Conservation (phyloP, 345 rosid genomes). For the Citrus australasica region DNA sequence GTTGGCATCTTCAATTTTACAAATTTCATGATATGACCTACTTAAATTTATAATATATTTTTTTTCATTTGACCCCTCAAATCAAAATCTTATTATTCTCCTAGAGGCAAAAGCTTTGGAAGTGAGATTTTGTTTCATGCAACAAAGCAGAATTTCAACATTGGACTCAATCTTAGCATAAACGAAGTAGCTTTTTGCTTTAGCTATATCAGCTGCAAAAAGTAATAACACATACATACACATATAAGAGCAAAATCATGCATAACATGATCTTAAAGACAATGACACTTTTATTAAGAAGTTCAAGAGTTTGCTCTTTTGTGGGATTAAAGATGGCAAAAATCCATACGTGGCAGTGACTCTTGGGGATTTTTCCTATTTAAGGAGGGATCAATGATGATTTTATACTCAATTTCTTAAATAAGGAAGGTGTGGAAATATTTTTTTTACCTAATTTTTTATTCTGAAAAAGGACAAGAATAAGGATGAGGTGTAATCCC, state of each 20-base stretch:
- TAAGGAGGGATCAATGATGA: fast-evolving
- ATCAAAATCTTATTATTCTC: background rate
- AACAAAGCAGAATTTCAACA: background rate
- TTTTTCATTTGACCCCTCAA: no score
- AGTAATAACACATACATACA: no score
- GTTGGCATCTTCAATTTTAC: no score
- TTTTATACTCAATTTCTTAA: no score
- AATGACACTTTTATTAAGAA: no score
- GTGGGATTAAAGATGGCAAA: background rate
- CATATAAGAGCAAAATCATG: background rate
- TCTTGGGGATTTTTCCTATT: no score
- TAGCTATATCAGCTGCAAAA: no score
- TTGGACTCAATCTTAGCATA: no score
- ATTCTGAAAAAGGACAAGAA: fast-evolving
- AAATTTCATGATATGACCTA: no score
- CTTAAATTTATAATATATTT: background rate
- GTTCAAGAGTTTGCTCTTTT: background rate
- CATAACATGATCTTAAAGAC: background rate
- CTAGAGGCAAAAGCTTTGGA: background rate
- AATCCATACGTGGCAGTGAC: fast-evolving
- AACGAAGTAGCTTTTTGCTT: background rate
- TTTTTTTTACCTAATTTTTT: no score
- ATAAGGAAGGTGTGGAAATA: fast-evolving
- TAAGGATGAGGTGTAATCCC: no score
- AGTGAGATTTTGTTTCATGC: background rate